Conservation (phyloP, 1,284 basidiomycete species). For the Leccinum insigne region DNA sequence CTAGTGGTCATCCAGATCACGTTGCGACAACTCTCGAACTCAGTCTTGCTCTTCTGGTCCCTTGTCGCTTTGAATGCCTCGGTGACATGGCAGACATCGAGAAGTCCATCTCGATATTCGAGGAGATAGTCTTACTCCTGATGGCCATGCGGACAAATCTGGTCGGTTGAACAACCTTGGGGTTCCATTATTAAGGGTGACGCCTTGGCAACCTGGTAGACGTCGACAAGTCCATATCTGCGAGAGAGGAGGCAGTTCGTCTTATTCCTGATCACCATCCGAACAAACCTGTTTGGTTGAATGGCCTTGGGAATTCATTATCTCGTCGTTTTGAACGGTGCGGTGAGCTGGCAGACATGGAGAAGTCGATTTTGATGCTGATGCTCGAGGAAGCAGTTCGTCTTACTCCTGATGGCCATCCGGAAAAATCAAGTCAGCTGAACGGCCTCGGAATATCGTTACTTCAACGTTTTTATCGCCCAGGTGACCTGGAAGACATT, state of each 20-base stretch:
- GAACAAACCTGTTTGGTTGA: neutral
- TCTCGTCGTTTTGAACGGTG: neutral
- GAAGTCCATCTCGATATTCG: neutral
- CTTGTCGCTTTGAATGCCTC: neutral
- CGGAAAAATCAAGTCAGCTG: neutral
- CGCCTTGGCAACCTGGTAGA: neutral
- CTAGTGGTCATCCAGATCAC: neutral
- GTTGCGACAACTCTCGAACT: neutral
- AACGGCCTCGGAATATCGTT: neutral
- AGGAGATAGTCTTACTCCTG: neutral
- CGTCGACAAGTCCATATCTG: neutral
- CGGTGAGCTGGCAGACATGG: neutral
- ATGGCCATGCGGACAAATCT: neutral
- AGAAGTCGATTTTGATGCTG: neutral
- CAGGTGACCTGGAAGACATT: neutral
- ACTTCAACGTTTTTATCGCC: neutral
- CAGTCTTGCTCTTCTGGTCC: neutral
- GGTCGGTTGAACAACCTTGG: neutral
- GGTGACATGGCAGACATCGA: neutral
- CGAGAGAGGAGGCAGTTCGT: neutral
- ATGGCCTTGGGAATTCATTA: neutral
- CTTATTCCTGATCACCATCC: neutral
- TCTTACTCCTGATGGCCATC: neutral
- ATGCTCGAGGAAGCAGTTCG: neutral
- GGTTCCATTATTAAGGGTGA: neutral